Evolutionary conservation across 108 stramenopile species (phyloP), one percentile per base, ranked within the genome.

Genomic region (Cylindrotheca closterium): DNA sequence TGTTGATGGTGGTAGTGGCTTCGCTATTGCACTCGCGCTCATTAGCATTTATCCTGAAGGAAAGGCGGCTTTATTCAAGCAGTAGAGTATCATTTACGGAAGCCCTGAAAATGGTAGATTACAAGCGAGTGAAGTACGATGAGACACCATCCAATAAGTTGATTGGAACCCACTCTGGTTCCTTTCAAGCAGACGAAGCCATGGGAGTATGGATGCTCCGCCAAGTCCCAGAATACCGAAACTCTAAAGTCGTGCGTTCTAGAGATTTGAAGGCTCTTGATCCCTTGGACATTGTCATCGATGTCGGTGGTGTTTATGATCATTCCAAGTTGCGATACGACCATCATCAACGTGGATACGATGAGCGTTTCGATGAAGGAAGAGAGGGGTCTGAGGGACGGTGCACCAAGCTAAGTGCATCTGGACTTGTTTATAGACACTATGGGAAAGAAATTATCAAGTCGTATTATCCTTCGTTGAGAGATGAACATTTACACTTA

Each of bases 151-250:
- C 78, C 33, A 50, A 67, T 51, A 87, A 83, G 64, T 64, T 73
- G 27, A 94, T 95, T 64, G 96, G 93, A 18, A 95, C 94, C 1
- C 96, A 97, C 65, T 89, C 88, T 17, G 95, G 96, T 0, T 81
- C 87, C 62, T 96, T 97, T 74, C 98, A 98, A 68, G 96, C 96
- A 60, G 98, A 98, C 56, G 98, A 98, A 67, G 98, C 96, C 33
- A 83, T 98, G 66, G 98, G 94, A 25, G 87, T 90, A 3, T 95
- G 85, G 83, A 77, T 95, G 55, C 71, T 95, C 23, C 94, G 89
- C 53, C 88, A 89, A 55, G 60, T 73, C n/a, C 79, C 86, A 33
- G 58, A 68, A 42, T 95, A 88, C 68, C 79, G 89, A 23, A 74
- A 92, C 48, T 78, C 94, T 19, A 74, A 75, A 19, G 82, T 98